Base-by-base conservation (phyloP, 495 filamentous ascomycete genomes). In the Lasiosphaeriaceae sp. region DNA sequence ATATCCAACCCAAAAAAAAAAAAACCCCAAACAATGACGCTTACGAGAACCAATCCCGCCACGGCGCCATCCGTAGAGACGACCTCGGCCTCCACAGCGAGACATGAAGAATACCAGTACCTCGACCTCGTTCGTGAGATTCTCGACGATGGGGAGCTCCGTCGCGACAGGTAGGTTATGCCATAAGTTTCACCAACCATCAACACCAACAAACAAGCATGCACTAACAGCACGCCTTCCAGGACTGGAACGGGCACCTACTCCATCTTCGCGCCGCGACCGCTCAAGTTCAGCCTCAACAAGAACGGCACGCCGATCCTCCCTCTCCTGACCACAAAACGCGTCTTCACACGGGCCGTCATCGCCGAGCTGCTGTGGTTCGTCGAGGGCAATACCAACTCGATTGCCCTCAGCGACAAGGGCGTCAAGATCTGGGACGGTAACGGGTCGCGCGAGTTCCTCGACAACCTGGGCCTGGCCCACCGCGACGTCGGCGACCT, bases 351-450 rank as follows among this genome's bases (percentile, higher is more conserved):
- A 31, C 89, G 89, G 58, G 94, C 92, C 68, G 86, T 98, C 39
- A 78, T 97, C 64, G 88, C 86, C 63, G 94, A 98, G 69, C 89
- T 98, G 17, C 88, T 98, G 63, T 98, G 94, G 94, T 97, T 98
- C 75, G 84, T 98, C 66, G 78, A 80, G 26, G 92, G 90, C 67
- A 80, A 72, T 56, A 97, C 94, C 2, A 92, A 90, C 3, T 88
- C 89, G 0, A 63, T 80, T 3, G 76, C 90, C 0, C 86, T 97
- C 21, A 85, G 82, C 45, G 81, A 81, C 11, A 82, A 86, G 11
- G 90, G 90, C 12, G 83, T 97, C 64, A 96, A 95, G 71, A 97
- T 98, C 75, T 98, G 94, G 94, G 94, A 98, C 72, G 90, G 90
- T 66, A 97, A 98, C 68, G 94, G 93, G 55, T 89, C 84, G 52